These are phyloP conservation scores for Lactifluus echinatus DNA, from an alignment of 768 basidiomycete species.

Conservation along the genomic window DNA sequence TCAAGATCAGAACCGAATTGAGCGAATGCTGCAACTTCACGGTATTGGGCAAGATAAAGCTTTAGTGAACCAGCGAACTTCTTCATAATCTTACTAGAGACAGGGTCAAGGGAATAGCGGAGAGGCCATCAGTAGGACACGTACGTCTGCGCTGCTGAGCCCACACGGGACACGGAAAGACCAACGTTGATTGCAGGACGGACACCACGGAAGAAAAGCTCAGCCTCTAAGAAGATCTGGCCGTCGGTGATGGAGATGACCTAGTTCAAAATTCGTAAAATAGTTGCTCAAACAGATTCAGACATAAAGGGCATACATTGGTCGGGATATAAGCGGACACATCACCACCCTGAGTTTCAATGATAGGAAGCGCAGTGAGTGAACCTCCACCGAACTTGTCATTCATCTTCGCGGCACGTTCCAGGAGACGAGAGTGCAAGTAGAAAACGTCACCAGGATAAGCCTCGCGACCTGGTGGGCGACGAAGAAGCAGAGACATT, in stretches of 20 bases:
- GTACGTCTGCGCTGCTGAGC: constrained; percentile 98
- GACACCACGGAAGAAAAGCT: constrained; percentile 99
- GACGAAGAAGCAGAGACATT: constrained; percentile 99
- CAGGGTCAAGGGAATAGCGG: constrained; percentile 1
- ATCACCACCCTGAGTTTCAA: constrained; percentile 99
- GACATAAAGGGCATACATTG: constrained; percentile 47
- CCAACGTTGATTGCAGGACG: constrained; percentile 99
- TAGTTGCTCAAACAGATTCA: not conserved
- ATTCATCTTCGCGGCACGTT: constrained; percentile 99
- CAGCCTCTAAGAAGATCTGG: constrained; percentile 99
- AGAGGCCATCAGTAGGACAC: constrained; percentile 25
- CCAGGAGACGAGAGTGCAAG: constrained; percentile 98
- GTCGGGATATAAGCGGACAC: constrained; percentile 99
- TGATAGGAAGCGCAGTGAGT: constrained; percentile 97
- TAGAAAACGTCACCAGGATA: constrained; percentile 99
- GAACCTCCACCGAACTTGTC: constrained; percentile 98
- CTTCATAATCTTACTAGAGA: constrained; percentile 92
- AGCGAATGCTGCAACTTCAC: constrained; percentile 99
- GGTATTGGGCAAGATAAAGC: constrained; percentile 99
- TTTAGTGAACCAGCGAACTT: constrained; percentile 99
- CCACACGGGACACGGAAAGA: constrained; percentile 99
- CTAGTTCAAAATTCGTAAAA: constrained; percentile 32
- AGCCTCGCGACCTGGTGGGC: constrained; percentile 99
- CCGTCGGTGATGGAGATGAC: constrained; percentile 99
- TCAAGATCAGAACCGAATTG: constrained; percentile 99